Evolutionary conservation across 2,329 filamentous ascomycete species (phyloP).

Genomic region (Ophiostoma sp.): DNA sequence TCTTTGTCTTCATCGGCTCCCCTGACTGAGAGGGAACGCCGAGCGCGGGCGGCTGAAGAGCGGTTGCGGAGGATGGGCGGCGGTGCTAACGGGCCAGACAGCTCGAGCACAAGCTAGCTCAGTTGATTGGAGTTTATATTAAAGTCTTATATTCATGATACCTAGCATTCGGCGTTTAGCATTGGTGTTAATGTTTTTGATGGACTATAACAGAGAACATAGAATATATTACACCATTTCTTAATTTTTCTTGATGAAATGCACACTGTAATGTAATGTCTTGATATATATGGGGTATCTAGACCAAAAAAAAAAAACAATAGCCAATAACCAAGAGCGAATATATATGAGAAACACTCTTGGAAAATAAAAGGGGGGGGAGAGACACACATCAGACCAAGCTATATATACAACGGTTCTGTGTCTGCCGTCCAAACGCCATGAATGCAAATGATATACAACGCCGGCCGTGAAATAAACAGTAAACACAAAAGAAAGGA

Average conservation of each 20-base stretch:
- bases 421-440: conserved; percentile 14
- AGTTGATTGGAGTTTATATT: background rate
- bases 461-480: background rate
- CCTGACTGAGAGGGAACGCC: conserved; percentile 65
- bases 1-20: conserved; percentile 27
- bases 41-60: conserved; percentile 70
- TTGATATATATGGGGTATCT: conserved; percentile 8
- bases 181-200: background rate
- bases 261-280: background rate
- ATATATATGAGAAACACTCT: background rate
- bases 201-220: too few species aligned
- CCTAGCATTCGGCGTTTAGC: conserved; percentile 9
- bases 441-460: conserved; percentile 1
- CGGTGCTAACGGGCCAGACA: conserved; percentile 2
- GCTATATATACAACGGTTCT: background rate
- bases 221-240: background rate
- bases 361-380: too few species aligned
- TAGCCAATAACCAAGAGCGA: background rate
- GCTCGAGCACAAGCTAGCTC: background rate
- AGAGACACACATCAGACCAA: background rate
- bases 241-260: background rate
- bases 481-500: background rate
- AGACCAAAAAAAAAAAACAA: background rate
- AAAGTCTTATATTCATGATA: background rate
- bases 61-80: conserved; percentile 45